Base-by-base conservation (phyloP, 2,329 filamentous ascomycete genomes). In the Ceratocystiopsis minuta region DNA sequence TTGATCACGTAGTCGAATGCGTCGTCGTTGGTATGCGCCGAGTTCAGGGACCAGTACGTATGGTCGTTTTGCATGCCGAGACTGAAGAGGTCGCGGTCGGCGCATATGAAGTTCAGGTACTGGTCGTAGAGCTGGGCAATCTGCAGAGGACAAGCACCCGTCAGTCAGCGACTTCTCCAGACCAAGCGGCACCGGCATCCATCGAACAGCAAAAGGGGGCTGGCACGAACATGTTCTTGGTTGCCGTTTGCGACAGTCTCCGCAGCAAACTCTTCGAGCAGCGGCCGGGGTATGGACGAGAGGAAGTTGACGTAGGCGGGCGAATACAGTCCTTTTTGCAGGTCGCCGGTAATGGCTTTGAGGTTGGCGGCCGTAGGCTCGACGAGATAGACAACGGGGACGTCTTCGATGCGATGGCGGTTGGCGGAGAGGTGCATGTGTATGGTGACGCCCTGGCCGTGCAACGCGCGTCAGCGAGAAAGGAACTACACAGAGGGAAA, bases 361-460 rank as follows among this genome's bases (percentile, higher is more conserved):
- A 95, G 68, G 57, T 96, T 96, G 46, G 76, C 67, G 11, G 75
- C 58, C 12, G 75, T 93, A 15, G 90, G 90, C 54, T 98, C 88
- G 53, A 98, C 70, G n/a, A 98, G 72, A 57, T 98, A 98, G 47
- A 98, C 78, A 47, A 90, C 90, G 4, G 90, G 88, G 11, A 96
- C 90, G 59, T 98, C 90, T 43, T 88, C 87, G 51, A 98, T 98
- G 24, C 85, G 76, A 58, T 94, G 85, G 54, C 90, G 75, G 45
- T 76, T 70, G 37, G 81, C 78, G 52, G 78, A 74, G 56, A 95
- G 80, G 57, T 70, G 92, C 84, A 94, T 75, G 62, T 95, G 85
- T 69, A 94, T 90, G 34, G 86, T 96, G 42, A 96, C 82, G n/a
- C 92, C 90, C n/a, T n/a, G n/a, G n/a, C n/a, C n/a, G n/a, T n/a